Conservation (phyloP, 2,329 filamentous ascomycete species). For the Phyllosticta paracitricarpa region DNA sequence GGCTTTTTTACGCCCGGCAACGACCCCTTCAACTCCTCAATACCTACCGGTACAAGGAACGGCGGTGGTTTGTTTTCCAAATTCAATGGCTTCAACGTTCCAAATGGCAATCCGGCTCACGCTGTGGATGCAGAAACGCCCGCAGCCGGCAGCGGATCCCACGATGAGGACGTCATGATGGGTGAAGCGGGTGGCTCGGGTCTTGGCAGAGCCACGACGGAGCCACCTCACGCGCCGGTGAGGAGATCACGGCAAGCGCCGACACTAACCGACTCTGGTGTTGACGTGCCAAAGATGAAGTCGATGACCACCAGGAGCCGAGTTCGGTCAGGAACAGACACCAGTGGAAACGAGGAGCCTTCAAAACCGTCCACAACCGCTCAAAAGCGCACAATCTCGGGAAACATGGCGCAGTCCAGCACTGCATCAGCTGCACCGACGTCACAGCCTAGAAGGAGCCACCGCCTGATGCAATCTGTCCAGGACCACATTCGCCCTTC, state of each 20-base stretch:
- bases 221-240: constrained; percentile 40
- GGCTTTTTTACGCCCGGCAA: constrained; percentile 23
- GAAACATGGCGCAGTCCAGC: constrained; percentile 46
- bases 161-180: constrained; percentile 37
- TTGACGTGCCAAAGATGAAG: constrained; percentile 29
- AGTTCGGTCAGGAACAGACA: constrained; percentile 30
- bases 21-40: constrained; percentile 34
- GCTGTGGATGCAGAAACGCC: constrained; percentile 37
- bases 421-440: constrained; percentile 29
- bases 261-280: constrained; percentile 19
- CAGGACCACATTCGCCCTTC: constrained; percentile 56
- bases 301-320: constrained; percentile 30
- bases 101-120: constrained; percentile 15
- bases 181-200: constrained; percentile 24
- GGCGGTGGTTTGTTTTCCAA: constrained; percentile 30
- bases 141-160: constrained; percentile 26
- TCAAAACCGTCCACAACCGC: constrained; percentile 35
- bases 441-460: constrained; percentile 35
- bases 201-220: constrained; percentile 22
- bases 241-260: constrained; percentile 29
- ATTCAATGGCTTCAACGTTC: constrained; percentile 31
- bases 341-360: constrained; percentile 27
- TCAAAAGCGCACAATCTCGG: constrained; percentile 86
- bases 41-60: constrained; percentile 23
- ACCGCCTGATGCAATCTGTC: constrained; percentile 39